These are phyloP conservation scores for Cryptococcus jaspeensis DNA, from an alignment of 1,284 basidiomycete genomes.

Conservation along the genomic window DNA sequence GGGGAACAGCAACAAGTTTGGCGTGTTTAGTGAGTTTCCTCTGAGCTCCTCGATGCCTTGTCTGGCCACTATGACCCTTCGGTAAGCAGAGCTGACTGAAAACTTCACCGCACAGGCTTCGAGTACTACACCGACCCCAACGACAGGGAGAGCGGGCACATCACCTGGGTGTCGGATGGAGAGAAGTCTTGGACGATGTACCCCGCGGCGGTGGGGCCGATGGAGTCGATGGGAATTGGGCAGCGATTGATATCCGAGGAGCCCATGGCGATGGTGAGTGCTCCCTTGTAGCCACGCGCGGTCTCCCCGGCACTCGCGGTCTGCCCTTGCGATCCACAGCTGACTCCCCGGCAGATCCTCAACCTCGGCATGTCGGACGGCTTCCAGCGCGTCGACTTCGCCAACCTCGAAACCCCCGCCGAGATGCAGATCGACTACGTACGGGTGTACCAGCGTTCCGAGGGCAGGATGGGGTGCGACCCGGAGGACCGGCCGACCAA, in stretches of 20 bases:
- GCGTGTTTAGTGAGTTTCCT: constrained; percentile 59
- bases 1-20: constrained; percentile 30
- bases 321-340: too few species aligned
- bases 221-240: constrained; percentile 64
- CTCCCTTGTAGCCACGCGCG: not conserved
- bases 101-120: constrained; percentile 51
- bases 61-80: too few species aligned
- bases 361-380: constrained; percentile 60
- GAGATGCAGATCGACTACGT: constrained; percentile 78
- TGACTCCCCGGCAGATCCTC: constrained; percentile 66
- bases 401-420: constrained; percentile 66
- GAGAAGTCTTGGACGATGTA: constrained; percentile 56
- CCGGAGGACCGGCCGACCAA: constrained; percentile 72
- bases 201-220: constrained; percentile 62
- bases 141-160: constrained; percentile 58
- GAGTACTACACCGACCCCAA: constrained; percentile 67
- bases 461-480: constrained; percentile 77
- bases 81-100: not conserved
- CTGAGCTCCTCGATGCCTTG: too few species aligned
- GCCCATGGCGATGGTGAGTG: constrained; percentile 61
- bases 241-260: constrained; percentile 76
- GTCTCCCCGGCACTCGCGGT: too few species aligned
- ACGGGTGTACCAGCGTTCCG: constrained; percentile 69
- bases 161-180: constrained; percentile 66
- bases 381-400: constrained; percentile 60